Evolutionary conservation across 352 stramenopile species (phyloP).

Genomic region (Pythium coloratum): DNA sequence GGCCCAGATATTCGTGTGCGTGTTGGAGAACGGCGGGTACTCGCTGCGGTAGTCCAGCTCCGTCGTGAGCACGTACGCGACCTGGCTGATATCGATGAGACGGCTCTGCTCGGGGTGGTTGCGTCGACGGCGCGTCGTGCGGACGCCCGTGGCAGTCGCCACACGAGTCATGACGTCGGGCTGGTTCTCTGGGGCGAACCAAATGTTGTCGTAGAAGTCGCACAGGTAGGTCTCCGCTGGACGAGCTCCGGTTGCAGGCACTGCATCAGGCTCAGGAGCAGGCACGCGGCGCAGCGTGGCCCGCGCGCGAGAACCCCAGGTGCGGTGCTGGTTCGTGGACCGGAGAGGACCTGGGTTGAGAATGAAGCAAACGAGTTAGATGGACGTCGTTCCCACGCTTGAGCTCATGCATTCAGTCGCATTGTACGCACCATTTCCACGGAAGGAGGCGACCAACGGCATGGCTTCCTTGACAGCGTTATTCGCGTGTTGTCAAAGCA

Average conservation of each 20-base stretch:
- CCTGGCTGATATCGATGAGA: conserved; percentile 59
- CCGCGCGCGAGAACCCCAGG: neutral
- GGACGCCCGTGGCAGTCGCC: conserved; percentile 25
- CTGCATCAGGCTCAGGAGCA: neutral
- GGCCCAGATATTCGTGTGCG: conserved; percentile 62
- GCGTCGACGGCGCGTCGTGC: conserved; percentile 22
- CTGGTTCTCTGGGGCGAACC: conserved; percentile 21
- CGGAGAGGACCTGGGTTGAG: conserved; percentile 15
- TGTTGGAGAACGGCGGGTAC: conserved; percentile 37
- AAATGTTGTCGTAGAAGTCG: conserved; percentile 41
- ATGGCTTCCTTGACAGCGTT: conserved; percentile 7
- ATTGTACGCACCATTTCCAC: conserved; percentile 17
- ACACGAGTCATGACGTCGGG: conserved; percentile 21
- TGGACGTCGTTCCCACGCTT: too few species aligned
- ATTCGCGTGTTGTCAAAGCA: conserved; percentile 1
- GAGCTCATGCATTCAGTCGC: neutral
- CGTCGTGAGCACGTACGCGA: conserved; percentile 71
- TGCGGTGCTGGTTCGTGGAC: conserved; percentile 14
- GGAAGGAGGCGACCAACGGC: conserved; percentile 23
- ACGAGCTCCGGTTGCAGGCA: conserved; percentile 2
- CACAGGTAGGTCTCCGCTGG: conserved; percentile 24
- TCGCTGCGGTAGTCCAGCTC: conserved; percentile 67
- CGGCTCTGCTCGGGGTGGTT: conserved; percentile 15
- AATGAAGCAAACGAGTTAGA: neutral
- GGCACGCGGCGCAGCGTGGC: neutral